Base-by-base conservation (phyloP, 2,329 filamentous ascomycete species). In the Lecanosticta acicola region DNA sequence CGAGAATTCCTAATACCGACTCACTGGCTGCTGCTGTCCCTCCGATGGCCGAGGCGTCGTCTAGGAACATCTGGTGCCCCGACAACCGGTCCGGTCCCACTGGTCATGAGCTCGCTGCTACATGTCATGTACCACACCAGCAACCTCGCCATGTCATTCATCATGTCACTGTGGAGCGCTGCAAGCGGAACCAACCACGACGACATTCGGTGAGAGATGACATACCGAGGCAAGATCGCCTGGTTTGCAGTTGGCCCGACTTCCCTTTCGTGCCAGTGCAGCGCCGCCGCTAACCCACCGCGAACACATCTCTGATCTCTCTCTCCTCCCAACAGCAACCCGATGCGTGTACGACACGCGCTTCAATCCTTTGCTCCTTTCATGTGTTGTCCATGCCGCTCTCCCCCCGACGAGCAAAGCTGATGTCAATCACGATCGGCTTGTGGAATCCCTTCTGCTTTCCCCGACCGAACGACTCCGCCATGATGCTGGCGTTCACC, bases 351-450 rank as follows among this genome's bases (percentile, higher is more conserved):
- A n/a, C n/a, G n/a, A n/a, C n/a, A n/a, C n/a, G n/a, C n/a, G n/a
- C n/a, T n/a, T n/a, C n/a, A n/a, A n/a, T n/a, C n/a, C n/a, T n/a
- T n/a, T n/a, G n/a, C n/a, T n/a, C n/a, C n/a, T 34, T 34, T 13
- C 13, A 34, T 34, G 32, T 16, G 32, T n/a, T 34, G 32, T 34
- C 32, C n/a, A 34, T n/a, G n/a, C n/a, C n/a, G n/a, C n/a, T 13
- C 13, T 34, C 13, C 32, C 35, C 40, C 18, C 32, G 29, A 10
- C n/a, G 32, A 16, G 83, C 83, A 50, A 93, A 69, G 54, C 89
- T 80, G 21, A 94, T 60, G 62, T 94, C 87, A 10, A 94, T 81
- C n/a, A 94, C 83, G 55, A 94, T 84, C 16, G 87, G 83, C 62
- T 89, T 86, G 66, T 90, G 81, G 66, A 85, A 81, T 50, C 67